phyloP scores from a whole-genome alignment of 352 stramenopile species.

The Phytopythium cucurbitacearum region DNA sequence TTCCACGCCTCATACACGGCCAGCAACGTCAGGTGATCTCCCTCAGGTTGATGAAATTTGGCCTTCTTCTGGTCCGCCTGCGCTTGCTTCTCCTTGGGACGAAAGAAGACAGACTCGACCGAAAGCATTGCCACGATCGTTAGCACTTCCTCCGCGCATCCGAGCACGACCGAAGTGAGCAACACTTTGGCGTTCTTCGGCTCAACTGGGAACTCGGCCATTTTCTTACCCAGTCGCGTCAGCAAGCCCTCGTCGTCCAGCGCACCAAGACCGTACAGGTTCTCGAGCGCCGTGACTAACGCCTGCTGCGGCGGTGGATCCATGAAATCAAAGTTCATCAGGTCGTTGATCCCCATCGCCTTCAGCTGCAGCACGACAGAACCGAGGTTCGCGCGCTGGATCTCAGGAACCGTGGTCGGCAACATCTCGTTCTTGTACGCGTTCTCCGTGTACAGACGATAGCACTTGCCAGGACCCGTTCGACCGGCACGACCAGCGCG shows the following conservation, averaged over 20 bases:
- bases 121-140: slow-evolving; percentile 99
- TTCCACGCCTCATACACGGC: slow-evolving; percentile 99
- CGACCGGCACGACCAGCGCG: slow-evolving; percentile 95
- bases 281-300: slow-evolving; percentile 96
- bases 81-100: slow-evolving; percentile 98
- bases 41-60: slow-evolving; percentile 98
- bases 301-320: slow-evolving; percentile 97
- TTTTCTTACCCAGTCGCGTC: slow-evolving; percentile 95
- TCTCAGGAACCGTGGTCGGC: slow-evolving; percentile 97
- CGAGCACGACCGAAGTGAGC: slow-evolving; percentile 96
- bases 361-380: slow-evolving; percentile 99
- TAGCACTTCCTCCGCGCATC: slow-evolving; percentile 98
- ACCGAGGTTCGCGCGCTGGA: slow-evolving; percentile 98
- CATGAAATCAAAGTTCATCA: slow-evolving; percentile 99
- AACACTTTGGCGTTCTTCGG: slow-evolving; percentile 99
- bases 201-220: slow-evolving; percentile 99
- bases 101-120: slow-evolving; percentile 98
- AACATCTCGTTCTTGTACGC: slow-evolving; percentile 98
- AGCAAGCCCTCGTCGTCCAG: slow-evolving; percentile 96
- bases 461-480: slow-evolving; percentile 99
- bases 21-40: slow-evolving; percentile 98
- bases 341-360: slow-evolving; percentile 99
- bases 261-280: slow-evolving; percentile 96
- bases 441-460: slow-evolving; percentile 98
- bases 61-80: slow-evolving; percentile 99